Conservation (phyloP, 2,329 filamentous ascomycete genomes). For the Stachybotrys chartarum region DNA sequence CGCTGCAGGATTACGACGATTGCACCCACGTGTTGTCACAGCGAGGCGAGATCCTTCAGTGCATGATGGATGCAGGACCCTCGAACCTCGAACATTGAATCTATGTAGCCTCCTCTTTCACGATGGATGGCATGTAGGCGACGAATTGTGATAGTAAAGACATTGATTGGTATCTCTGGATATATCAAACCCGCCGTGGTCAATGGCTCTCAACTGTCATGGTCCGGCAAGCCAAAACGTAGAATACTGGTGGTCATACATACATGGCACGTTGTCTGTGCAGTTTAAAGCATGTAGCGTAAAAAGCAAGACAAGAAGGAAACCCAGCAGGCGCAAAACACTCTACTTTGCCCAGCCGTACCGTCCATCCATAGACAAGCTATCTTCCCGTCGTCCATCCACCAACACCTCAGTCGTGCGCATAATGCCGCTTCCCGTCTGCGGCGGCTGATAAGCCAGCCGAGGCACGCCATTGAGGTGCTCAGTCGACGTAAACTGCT, state of each 20-base stretch:
- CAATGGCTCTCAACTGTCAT: background rate
- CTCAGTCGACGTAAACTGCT: background rate
- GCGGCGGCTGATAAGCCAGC: background rate
- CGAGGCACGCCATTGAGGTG: background rate
- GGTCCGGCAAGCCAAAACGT: background rate
- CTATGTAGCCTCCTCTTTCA: no score
- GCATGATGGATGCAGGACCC: no score
- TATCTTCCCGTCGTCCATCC: background rate
- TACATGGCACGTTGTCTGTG: background rate
- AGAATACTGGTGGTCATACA: background rate
- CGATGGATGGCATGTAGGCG: no score
- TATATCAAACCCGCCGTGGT: background rate
- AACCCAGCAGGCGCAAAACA: background rate
- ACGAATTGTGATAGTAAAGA: background rate
- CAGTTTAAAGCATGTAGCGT: background rate
- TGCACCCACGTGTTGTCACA: background rate
- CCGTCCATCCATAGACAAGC: background rate
- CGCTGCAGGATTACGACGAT: background rate
- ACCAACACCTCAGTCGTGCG: background rate
- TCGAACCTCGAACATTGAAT: no score
- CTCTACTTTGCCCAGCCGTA: background rate
- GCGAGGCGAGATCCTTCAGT: background rate
- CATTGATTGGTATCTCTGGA: background rate
- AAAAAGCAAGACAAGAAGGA: background rate
- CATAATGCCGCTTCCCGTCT: background rate